Conservation (phyloP, 768 basidiomycete species). For the Strobilomyces confusus region DNA sequence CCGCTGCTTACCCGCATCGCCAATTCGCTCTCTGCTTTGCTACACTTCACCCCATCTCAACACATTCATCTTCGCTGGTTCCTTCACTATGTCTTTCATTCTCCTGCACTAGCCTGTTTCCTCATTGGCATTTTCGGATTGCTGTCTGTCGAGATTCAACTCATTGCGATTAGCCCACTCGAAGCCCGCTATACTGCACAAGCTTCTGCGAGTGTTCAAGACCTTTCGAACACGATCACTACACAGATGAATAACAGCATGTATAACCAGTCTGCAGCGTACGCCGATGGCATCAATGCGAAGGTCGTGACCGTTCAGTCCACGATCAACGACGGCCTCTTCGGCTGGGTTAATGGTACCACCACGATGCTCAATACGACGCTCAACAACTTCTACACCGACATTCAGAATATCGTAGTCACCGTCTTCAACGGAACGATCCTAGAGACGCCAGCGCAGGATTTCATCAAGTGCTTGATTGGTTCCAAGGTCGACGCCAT, state of each 20-base stretch:
- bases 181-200: slow-evolving; percentile 61
- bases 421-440: slow-evolving; percentile 82
- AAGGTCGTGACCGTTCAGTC: slow-evolving; percentile 68
- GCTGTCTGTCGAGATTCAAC: slow-evolving; percentile 81
- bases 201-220: slow-evolving; percentile 55
- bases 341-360: slow-evolving; percentile 93
- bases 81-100: slow-evolving; percentile 85
- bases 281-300: slow-evolving; percentile 72
- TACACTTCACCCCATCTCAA: slow-evolving; percentile 57
- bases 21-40: slow-evolving; percentile 44
- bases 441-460: slow-evolving; percentile 75
- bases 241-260: slow-evolving; percentile 78
- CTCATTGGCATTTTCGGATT: slow-evolving; percentile 91
- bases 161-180: slow-evolving; percentile 73
- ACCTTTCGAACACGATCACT: slow-evolving; percentile 70
- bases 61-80: slow-evolving; percentile 83
- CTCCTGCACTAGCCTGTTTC: slow-evolving; percentile 86
- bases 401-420: slow-evolving; percentile 74
- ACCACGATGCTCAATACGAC: slow-evolving; percentile 86
- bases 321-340: slow-evolving; percentile 80
- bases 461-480: slow-evolving; percentile 85
- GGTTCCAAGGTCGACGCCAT: slow-evolving; percentile 88
- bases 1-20: slow-evolving; percentile 69
- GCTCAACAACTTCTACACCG: slow-evolving; percentile 80
- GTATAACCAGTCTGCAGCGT: slow-evolving; percentile 72